Base-by-base conservation (phyloP, 352 stramenopile species). In the Peronospora destructor region DNA sequence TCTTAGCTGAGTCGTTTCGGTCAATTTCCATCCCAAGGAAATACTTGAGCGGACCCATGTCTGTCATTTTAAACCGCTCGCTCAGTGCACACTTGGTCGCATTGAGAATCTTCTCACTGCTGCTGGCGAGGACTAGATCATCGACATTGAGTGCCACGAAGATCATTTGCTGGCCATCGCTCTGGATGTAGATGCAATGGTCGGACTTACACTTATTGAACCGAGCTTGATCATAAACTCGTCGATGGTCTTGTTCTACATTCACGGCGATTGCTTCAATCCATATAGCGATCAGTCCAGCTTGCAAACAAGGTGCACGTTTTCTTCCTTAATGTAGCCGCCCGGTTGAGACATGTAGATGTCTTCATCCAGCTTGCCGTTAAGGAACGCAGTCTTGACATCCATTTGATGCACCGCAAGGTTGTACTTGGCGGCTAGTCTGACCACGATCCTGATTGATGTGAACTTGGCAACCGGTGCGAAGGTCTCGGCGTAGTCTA, bases 91-190 rank as follows among this genome's bases (percentile, higher is more conserved):
- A 1, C 6, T 35, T 35, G 30, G 10, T n/a, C 10, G 5, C n/a
- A 3, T 43, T 30, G 9, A 43, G 45, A 19, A 43, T 17, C 11
- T 44, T 33, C 12, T 51, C 34, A 13, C 16, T 36, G 34, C 34
- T 48, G 30, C 48, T 55, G n/a, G 48, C 48, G 10, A 55, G 29
- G 13, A 48, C n/a, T 4, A 55, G 25, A 21, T 48, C 28, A 37
- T 48, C 48, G 1, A 48, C 48, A 19, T 48, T 43, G 2, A 55
- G 48, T 13, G 30, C 48, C 28, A 55, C 47, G 6, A 55, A 36
- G 30, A 55, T 55, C 37, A 55, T 55, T 17, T 55, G 26, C 35
- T 55, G 29, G 12, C 7, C 26, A 23, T 45, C 26, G 12, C 35
- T 16, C 34, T 53, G 45, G 14, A 39, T 12, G 19, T 3, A n/a